A percentile compares a stretch with the other conserved stretches of the same genome.
Evolutionary conservation across 192 early-diverging fungal genomes (phyloP).

Genomic region (Coemansia sp.): DNA sequence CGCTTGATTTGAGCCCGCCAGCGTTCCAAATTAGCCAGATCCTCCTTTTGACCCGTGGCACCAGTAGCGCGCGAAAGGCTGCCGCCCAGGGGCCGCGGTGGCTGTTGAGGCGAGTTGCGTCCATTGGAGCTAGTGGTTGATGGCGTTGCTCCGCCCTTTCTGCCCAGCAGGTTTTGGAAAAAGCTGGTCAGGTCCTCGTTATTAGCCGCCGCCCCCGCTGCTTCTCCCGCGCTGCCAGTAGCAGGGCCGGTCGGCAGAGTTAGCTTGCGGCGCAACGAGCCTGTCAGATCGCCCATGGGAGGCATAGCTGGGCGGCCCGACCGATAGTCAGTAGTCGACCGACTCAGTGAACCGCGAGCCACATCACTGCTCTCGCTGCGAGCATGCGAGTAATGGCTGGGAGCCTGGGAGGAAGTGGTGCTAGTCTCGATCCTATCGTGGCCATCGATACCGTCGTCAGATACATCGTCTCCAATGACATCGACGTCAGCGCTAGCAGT

Average conservation of each 20-base stretch:
- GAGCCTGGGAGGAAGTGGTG: background rate
- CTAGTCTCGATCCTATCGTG: background rate
- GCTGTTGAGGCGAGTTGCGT: conserved; percentile 41
- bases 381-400: conserved; percentile 1
- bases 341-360: conserved; percentile 2
- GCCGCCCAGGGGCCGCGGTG: conserved; percentile 16
- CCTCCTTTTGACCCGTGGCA: conserved; percentile 28
- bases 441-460: conserved; percentile 38
- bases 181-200: conserved; percentile 84
- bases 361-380: conserved; percentile 21
- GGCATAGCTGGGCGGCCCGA: background rate
- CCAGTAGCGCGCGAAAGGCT: conserved; percentile 22
- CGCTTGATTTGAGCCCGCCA: conserved; percentile 48
- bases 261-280: conserved; percentile 13
- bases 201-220: conserved; percentile 34
- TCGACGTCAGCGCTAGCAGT: conserved; percentile 29
- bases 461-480: conserved; percentile 25
- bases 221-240: conserved; percentile 2
- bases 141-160: conserved; percentile 52
- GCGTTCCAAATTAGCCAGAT: conserved; percentile 47
- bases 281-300: background rate
- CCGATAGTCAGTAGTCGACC: conserved; percentile 2
- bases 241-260: conserved; percentile 4
- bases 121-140: conserved; percentile 29
- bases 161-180: conserved; percentile 80